phyloP scores from a whole-genome alignment of 169 alveolate genomes.

The Eimeria brunetti region DNA sequence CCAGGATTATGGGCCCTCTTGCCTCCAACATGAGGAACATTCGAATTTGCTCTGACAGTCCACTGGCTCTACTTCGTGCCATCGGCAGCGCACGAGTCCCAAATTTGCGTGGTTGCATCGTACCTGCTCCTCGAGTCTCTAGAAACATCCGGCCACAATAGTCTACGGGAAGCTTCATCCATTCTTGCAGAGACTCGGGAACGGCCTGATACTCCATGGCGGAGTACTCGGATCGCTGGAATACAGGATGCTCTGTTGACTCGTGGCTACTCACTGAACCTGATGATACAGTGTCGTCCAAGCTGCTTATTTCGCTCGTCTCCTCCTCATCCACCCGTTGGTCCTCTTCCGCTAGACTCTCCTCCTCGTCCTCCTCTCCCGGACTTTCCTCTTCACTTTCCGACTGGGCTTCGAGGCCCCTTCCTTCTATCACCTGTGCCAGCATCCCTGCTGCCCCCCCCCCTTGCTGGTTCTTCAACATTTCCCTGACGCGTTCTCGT shows the following conservation, averaged over 20 bases:
- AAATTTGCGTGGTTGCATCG: conserved; percentile 17
- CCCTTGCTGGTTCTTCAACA: neutral
- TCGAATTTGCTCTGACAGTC: neutral
- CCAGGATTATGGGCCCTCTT: conserved; percentile 52
- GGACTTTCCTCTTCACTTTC: conserved; percentile 21
- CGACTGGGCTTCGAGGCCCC: neutral
- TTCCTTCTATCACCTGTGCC: conserved; percentile 15
- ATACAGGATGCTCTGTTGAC: conserved; percentile 34
- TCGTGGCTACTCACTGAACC: conserved; percentile 26
- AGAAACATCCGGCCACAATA: conserved; percentile 61
- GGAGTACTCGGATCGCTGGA: conserved; percentile 21
- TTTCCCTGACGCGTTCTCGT: conserved; percentile 21
- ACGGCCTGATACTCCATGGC: conserved; percentile 58
- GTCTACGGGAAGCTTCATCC: conserved; percentile 66
- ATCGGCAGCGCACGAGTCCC: conserved; percentile 19
- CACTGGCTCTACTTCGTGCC: conserved; percentile 17
- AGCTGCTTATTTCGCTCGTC: neutral
- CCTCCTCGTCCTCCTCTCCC: conserved; percentile 39
- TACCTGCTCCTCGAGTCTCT: neutral
- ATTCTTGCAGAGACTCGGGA: conserved; percentile 29
- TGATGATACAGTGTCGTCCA: conserved; percentile 32
- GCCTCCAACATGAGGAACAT: conserved; percentile 67
- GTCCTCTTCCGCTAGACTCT: neutral
- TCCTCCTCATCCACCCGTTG: conserved; percentile 1
- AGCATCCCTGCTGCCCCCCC: conserved; percentile 17